Evolutionary conservation across 352 stramenopile species (phyloP), one percentile per base, ranked within the genome.

Genomic region (Globisporangium radiosum): DNA sequence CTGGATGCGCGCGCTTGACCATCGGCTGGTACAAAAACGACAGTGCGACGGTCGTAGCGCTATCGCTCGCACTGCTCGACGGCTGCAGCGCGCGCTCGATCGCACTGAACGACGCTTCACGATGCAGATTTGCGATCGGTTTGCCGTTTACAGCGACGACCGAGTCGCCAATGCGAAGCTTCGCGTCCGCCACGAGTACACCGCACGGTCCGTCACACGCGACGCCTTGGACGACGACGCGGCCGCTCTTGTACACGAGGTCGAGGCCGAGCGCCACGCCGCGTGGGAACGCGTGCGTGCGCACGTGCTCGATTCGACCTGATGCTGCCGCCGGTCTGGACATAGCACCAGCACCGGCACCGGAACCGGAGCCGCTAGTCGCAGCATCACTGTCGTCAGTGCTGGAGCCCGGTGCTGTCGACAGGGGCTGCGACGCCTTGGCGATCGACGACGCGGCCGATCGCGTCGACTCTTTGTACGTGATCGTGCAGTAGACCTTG

Each of bases 401-500:
- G 25, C 25, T 33, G 25, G 25, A 33, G 25, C 25, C 25, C 37
- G 25, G 48, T 68, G 49, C 40, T 42, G 17, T 71, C 56, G 19
- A 64, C 38, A 61, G 58, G 2, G 53, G 25, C 8, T 53, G 33
- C 5, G 75, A 77, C 54, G 52, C 47, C 56, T 88, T 90, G 0
- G 80, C 76, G 33, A 90, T 69, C 2, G 78, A 85, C 37, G 85
- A 88, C 19, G 82, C 63, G 6, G 85, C 84, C 7, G 79, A 91
- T 7, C 85, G 79, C 0, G 85, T 94, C 42, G 85, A 88, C 42
- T 90, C 69, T 55, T 82, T 71, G 56, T 86, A 92, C 39, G 75
- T 88, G 36, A 94, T 80, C 3, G 85, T 92, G 60, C 82, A 94
- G 59, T 94, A 94, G 7, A 92, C 69, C 53, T 90, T 92, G 4